These are phyloP conservation scores for Odontarrhena argentea DNA, from an alignment of 345 rosid species.

Conservation along the genomic window DNA sequence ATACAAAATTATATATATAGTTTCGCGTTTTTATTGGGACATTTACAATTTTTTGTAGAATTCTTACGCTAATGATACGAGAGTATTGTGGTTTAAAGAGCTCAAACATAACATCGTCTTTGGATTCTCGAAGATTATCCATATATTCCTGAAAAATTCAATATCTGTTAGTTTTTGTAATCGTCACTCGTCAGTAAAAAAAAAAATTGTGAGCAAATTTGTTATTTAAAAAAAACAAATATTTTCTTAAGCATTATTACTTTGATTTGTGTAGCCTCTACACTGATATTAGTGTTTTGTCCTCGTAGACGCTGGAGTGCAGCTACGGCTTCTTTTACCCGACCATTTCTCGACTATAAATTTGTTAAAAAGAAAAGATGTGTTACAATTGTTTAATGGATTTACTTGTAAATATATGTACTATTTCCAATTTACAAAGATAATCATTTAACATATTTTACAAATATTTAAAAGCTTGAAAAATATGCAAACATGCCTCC, in stretches of 20 bases:
- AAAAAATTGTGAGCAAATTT: not conserved
- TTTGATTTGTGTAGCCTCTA: conserved; percentile 53
- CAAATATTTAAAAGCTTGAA: too few relatives aligned
- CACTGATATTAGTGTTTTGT: conserved; percentile 43
- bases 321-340: conserved; percentile 46
- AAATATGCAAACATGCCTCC: too few relatives aligned
- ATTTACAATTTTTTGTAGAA: not conserved
- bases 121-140: conserved; percentile 40
- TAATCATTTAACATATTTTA: too few relatives aligned
- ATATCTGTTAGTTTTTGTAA: not conserved
- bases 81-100: conserved; percentile 48
- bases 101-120: conserved; percentile 46
- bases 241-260: conserved; percentile 27
- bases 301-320: conserved; percentile 56
- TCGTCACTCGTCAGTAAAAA: not conserved
- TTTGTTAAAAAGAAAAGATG: conserved; percentile 4
- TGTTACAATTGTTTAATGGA: not conserved
- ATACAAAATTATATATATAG: not conserved
- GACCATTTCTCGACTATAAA: conserved; percentile 57
- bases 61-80: conserved; percentile 46
- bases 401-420: not conserved
- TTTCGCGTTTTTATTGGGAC: not conserved
- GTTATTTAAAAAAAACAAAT: not conserved
- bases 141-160: conserved; percentile 46
- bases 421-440: too few relatives aligned